These are phyloP conservation scores for Fulvia fulva DNA, from an alignment of 2,329 filamentous ascomycete genomes.

Conservation along the genomic window DNA sequence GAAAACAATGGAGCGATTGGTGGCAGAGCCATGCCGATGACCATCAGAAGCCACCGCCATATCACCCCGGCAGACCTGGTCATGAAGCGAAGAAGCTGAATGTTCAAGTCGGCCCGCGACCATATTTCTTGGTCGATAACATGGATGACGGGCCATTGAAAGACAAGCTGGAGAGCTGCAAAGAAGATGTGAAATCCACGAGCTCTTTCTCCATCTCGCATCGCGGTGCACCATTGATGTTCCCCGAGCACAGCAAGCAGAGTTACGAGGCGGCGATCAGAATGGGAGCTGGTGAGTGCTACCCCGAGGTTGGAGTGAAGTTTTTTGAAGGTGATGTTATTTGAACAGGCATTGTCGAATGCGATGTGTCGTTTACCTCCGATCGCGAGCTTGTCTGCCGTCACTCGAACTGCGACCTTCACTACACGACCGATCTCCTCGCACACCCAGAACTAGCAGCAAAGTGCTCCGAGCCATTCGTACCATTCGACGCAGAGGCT, in stretches of 20 bases:
- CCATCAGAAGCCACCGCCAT: not conserved
- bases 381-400: conserved; percentile 65
- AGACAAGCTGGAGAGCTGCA: conserved; percentile 56
- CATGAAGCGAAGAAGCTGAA: conserved; percentile 10
- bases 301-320: not conserved
- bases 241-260: conserved; percentile 61
- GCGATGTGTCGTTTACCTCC: conserved; percentile 63
- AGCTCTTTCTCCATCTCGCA: conserved; percentile 59
- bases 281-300: conserved; percentile 57
- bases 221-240: conserved; percentile 57
- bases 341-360: conserved; percentile 53
- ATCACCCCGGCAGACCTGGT: not conserved
- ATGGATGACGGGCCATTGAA: conserved; percentile 61
- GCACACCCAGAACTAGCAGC: conserved; percentile 57
- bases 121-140: conserved; percentile 60
- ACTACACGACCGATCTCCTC: conserved; percentile 67
- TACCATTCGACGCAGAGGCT: conserved; percentile 37
- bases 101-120: conserved; percentile 60
- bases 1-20: not conserved
- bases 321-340: not conserved
- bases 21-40: not conserved
- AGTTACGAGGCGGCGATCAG: conserved; percentile 59
- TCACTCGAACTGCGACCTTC: conserved; percentile 64
- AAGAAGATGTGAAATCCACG: conserved; percentile 50
- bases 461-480: conserved; percentile 62